Evolutionary conservation across 192 early-diverging fungal genomes (phyloP).

Genomic region (Coemansia sp.): DNA sequence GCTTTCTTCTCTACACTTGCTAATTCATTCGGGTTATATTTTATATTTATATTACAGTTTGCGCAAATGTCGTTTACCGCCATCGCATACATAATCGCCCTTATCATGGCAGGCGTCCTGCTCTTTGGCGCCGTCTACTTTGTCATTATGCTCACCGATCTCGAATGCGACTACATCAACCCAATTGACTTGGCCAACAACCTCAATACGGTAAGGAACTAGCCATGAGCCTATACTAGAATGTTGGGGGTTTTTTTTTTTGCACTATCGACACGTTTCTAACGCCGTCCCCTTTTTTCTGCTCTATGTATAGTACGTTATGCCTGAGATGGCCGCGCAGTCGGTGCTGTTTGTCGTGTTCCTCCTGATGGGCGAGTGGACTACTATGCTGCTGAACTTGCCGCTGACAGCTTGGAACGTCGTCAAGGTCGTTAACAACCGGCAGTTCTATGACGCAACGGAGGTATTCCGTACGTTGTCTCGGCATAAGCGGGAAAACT

Average conservation of each 20-base stretch:
- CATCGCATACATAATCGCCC: constrained; percentile 82
- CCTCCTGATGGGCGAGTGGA: constrained; percentile 86
- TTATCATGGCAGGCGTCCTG: constrained; percentile 88
- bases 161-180: constrained; percentile 99
- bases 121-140: constrained; percentile 97
- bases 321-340: constrained; percentile 91
- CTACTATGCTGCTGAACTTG: constrained; percentile 79
- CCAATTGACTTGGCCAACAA: constrained; percentile 98
- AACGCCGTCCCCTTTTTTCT: not conserved
- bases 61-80: constrained; percentile 43
- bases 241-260: not conserved
- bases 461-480: constrained; percentile 96
- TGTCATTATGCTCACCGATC: constrained; percentile 78
- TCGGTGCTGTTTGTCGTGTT: constrained; percentile 80
- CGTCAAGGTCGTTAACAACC: constrained; percentile 78
- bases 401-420: constrained; percentile 86
- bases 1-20: not conserved
- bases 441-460: constrained; percentile 96
- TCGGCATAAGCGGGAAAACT: constrained; percentile 94
- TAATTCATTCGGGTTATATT: not conserved
- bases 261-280: constrained; percentile 6
- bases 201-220: constrained; percentile 79
- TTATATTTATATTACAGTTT: not conserved
- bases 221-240: not conserved
- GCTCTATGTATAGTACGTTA: constrained; percentile 71